Evolutionary conservation across 768 basidiomycete genomes (phyloP).

Genomic region (Kwoniella pini): DNA sequence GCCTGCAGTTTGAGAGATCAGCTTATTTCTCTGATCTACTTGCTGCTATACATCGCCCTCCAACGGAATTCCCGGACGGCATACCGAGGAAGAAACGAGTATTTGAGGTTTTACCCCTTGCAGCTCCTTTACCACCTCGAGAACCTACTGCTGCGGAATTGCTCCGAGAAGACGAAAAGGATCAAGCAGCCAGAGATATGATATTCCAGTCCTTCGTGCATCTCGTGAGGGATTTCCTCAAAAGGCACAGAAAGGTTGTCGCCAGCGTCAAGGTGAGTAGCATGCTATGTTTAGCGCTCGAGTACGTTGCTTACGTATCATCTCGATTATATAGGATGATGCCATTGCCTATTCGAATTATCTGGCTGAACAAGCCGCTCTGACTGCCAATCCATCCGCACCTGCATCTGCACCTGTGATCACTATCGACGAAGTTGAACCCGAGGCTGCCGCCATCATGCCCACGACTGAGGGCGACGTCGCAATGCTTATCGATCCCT

Average conservation of each 20-base stretch:
- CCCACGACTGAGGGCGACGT: conserved; percentile 4
- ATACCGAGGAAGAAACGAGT: conserved; percentile 78
- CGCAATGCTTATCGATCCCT: conserved; percentile 12
- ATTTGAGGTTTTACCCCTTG: conserved; percentile 80
- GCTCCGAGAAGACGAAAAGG: conserved; percentile 76
- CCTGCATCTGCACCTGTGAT: conserved; percentile 22
- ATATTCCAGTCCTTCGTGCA: conserved; percentile 89
- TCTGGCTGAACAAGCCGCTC: conserved; percentile 23
- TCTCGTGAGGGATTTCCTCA: conserved; percentile 81
- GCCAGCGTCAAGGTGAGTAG: conserved; percentile 70
- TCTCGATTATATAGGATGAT: no score
- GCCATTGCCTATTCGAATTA: conserved; percentile 12
- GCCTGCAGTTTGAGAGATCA: conserved; percentile 60
- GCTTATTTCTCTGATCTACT: conserved; percentile 77
- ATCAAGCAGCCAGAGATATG: conserved; percentile 72
- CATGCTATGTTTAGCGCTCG: no score
- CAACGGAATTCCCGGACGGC: conserved; percentile 86
- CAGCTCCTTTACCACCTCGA: conserved; percentile 84
- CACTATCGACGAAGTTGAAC: not conserved
- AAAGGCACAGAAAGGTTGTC: conserved; percentile 87
- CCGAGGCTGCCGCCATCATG: conserved; percentile 2
- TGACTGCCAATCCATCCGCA: conserved; percentile 31
- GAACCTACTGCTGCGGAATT: conserved; percentile 79
- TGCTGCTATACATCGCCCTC: conserved; percentile 69
- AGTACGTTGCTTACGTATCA: no score